phyloP scores from a whole-genome alignment of 129 eudicot genomes.

The Artemisia annua region DNA sequence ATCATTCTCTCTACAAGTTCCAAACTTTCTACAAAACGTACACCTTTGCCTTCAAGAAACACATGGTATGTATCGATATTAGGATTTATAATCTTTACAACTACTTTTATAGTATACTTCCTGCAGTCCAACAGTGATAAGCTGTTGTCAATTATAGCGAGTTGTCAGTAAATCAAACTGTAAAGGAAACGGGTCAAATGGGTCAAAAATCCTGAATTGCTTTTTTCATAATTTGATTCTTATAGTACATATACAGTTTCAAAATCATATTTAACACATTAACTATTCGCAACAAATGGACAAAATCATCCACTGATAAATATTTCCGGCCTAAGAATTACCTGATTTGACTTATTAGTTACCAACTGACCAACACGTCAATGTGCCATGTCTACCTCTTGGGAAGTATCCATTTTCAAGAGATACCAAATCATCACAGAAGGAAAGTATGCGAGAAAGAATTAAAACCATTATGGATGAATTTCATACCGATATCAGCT shows the following conservation, averaged over 20 bases:
- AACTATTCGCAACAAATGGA: too few relatives aligned
- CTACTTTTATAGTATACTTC: constrained; percentile 54
- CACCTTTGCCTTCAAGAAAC: constrained; percentile 54
- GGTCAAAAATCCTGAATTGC: neutral
- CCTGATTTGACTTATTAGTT: neutral
- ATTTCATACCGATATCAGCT: constrained; percentile 15
- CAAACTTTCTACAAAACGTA: constrained; percentile 44
- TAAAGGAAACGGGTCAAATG: neutral
- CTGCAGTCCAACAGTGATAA: constrained; percentile 35
- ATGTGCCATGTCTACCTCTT: neutral
- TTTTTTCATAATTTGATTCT: neutral
- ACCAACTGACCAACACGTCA: neutral
- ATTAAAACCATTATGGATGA: constrained; percentile 64
- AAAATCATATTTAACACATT: too few relatives aligned
- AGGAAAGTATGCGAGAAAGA: neutral
- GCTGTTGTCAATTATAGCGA: too few relatives aligned
- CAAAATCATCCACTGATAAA: too few relatives aligned
- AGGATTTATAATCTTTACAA: constrained; percentile 53
- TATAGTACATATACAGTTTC: neutral
- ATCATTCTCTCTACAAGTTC: constrained; percentile 64
- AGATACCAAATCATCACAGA: neutral
- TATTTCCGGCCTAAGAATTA: neutral
- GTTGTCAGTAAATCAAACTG: too few relatives aligned
- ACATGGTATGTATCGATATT: constrained; percentile 72
- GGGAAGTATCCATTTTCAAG: neutral